A percentile compares a stretch with the other conserved stretches of the same genome.
phyloP scores from a whole-genome alignment of 176 grass and related monocot genomes.

The Miscanthus lutarioriparius region DNA sequence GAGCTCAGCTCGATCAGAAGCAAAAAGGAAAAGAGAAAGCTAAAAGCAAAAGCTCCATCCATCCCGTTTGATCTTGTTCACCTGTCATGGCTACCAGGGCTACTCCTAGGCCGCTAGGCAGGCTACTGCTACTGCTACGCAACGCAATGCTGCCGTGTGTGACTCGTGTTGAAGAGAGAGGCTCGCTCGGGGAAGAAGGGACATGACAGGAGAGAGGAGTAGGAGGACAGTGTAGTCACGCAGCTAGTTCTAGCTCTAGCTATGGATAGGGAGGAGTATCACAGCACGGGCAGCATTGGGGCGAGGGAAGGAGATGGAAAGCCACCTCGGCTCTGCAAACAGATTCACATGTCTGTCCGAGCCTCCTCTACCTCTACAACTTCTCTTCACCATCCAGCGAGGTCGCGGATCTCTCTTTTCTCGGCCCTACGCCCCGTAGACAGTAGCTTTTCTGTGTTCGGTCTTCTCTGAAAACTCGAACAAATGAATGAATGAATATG shows the following conservation, averaged over 20 bases:
- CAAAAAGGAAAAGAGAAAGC: conserved; percentile 8
- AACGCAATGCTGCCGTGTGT: conserved; percentile 6
- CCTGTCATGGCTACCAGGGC: conserved; percentile 6
- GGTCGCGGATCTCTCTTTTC: conserved; percentile 3
- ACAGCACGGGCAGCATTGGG: neutral
- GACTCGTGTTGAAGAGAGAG: neutral
- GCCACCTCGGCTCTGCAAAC: conserved; percentile 27
- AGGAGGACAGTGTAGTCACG: neutral
- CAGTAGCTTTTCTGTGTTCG: neutral
- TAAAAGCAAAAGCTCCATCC: neutral
- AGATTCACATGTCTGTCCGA: conserved; percentile 37
- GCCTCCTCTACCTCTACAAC: too few relatives aligned
- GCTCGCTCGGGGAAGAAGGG: neutral
- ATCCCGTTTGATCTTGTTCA: conserved; percentile 19
- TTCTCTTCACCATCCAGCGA: conserved; percentile 12
- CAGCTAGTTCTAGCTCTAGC: neutral
- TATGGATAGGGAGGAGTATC: neutral
- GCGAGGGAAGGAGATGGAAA: conserved; percentile 34
- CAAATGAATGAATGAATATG: too few relatives aligned
- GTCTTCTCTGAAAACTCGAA: neutral
- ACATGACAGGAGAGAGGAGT: conserved; percentile 20
- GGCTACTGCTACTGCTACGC: neutral
- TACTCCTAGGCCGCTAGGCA: neutral
- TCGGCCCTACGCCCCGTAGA: conserved; percentile 9
- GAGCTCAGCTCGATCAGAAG: neutral